Evolutionary conservation across 805 yeast species (phyloP).

Genomic region (Saccharomycopsis selenospora): DNA sequence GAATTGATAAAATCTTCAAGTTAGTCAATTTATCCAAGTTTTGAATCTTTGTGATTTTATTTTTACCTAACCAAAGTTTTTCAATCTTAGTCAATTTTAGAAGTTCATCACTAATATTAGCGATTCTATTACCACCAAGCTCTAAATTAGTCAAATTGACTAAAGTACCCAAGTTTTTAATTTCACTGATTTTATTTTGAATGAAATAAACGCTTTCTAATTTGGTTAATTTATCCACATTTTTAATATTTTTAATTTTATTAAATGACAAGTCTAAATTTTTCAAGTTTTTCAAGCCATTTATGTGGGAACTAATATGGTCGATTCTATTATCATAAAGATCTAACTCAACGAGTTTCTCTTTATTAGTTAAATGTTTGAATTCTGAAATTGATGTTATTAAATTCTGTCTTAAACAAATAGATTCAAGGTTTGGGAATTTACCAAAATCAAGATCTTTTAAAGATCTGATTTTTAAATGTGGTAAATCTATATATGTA

Average conservation of each 20-base stretch:
- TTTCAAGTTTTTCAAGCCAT: conserved; percentile 48
- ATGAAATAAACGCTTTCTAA: conserved; percentile 74
- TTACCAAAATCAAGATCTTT: conserved; percentile 52
- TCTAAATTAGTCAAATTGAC: conserved; percentile 61
- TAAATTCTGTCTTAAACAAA: conserved; percentile 80
- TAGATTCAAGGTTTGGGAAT: conserved; percentile 47
- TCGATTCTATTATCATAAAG: conserved; percentile 86
- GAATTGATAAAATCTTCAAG: conserved; percentile 75
- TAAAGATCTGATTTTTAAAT: conserved; percentile 57
- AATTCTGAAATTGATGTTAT: conserved; percentile 66
- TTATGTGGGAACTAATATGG: conserved; percentile 70
- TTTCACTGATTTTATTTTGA: conserved; percentile 74
- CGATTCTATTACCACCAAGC: conserved; percentile 81
- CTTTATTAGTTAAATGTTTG: conserved; percentile 45
- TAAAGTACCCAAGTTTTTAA: conserved; percentile 57
- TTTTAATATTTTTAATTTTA: conserved; percentile 50
- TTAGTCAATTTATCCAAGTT: conserved; percentile 54
- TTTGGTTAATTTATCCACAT: conserved; percentile 55
- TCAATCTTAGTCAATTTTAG: conserved; percentile 47
- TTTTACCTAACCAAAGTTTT: conserved; percentile 91
- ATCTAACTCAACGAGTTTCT: conserved; percentile 67
- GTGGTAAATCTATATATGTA: conserved; percentile 57
- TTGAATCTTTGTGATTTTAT: conserved; percentile 58
- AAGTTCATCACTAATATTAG: conserved; percentile 49
- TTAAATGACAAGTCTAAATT: conserved; percentile 78